phyloP scores from a whole-genome alignment of 2,329 filamentous ascomycete species.

The Alternaria sp. region DNA sequence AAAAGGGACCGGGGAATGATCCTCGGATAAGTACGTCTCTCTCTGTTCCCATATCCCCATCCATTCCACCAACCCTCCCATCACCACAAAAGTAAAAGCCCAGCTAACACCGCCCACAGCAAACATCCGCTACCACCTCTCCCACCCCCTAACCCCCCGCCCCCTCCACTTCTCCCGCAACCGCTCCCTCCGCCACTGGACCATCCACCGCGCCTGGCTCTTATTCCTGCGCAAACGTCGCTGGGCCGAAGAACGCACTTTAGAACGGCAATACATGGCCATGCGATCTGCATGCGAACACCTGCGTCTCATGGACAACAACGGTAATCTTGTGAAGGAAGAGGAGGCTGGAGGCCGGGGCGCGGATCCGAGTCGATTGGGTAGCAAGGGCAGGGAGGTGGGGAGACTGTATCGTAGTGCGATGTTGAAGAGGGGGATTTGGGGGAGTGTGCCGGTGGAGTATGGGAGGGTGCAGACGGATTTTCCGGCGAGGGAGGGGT shows the following conservation, averaged over 20 bases:
- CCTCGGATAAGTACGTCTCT: conserved; percentile 43
- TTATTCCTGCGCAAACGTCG: conserved; percentile 76
- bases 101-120: not conserved
- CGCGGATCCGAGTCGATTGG: conserved; percentile 39
- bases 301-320: conserved; percentile 62
- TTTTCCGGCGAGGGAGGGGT: conserved; percentile 76
- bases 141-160: conserved; percentile 71
- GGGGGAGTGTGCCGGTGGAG: conserved; percentile 87
- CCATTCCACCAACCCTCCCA: too few species aligned
- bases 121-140: conserved; percentile 72
- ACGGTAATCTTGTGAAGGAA: conserved; percentile 51
- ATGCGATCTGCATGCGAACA: conserved; percentile 90
- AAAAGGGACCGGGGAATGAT: conserved; percentile 31
- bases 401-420: conserved; percentile 84
- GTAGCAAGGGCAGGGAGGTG: conserved; percentile 56
- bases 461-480: conserved; percentile 87
- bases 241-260: conserved; percentile 68
- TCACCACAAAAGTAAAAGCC: not conserved
- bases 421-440: conserved; percentile 89
- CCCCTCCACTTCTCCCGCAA: conserved; percentile 89
- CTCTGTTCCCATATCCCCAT: too few species aligned
- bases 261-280: conserved; percentile 79
- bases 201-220: conserved; percentile 95
- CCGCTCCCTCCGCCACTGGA: conserved; percentile 93
- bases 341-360: conserved; percentile 63